phyloP scores from a whole-genome alignment of 73 alveolate genomes.

The Paramecium biaurelia region DNA sequence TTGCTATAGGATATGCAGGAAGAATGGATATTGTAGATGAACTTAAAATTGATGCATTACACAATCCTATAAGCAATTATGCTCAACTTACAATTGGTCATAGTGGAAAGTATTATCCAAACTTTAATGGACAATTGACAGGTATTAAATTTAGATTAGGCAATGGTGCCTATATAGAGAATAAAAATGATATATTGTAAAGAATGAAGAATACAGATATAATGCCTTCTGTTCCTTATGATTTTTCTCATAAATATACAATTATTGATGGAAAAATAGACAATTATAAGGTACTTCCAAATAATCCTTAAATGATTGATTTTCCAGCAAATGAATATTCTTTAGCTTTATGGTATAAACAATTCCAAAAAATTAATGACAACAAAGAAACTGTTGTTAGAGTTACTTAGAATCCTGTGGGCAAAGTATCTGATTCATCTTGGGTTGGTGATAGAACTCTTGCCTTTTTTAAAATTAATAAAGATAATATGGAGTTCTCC shows the following conservation, averaged over 20 bases:
- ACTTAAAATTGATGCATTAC: not conserved
- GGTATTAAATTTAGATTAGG: conserved; percentile 51
- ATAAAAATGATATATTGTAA: not conserved
- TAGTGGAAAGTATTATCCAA: conserved; percentile 43
- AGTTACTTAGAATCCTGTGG: not conserved
- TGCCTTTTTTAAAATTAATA: not conserved
- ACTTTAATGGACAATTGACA: conserved; percentile 36
- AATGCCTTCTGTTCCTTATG: not conserved
- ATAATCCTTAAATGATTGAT: not conserved
- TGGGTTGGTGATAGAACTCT: conserved; percentile 14
- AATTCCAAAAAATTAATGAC: not conserved
- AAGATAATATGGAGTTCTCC: conserved; percentile 19
- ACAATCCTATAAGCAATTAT: not conserved
- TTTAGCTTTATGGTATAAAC: conserved; percentile 21
- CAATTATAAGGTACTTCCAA: not conserved
- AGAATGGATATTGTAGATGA: not conserved
- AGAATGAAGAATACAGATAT: not conserved
- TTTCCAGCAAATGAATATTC: conserved; percentile 28
- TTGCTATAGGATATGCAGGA: conserved; percentile 5
- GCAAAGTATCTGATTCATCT: not conserved
- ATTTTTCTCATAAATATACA: not conserved
- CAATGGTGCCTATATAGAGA: not conserved
- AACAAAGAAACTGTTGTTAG: not conserved
- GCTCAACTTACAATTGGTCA: not conserved
- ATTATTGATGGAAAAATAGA: conserved; percentile 42